Percentiles rank a stretch among this genome's conserved stretches.
Conservation (phyloP, 176 grass and related monocot genomes). For the Rhynchospora tenuis region DNA sequence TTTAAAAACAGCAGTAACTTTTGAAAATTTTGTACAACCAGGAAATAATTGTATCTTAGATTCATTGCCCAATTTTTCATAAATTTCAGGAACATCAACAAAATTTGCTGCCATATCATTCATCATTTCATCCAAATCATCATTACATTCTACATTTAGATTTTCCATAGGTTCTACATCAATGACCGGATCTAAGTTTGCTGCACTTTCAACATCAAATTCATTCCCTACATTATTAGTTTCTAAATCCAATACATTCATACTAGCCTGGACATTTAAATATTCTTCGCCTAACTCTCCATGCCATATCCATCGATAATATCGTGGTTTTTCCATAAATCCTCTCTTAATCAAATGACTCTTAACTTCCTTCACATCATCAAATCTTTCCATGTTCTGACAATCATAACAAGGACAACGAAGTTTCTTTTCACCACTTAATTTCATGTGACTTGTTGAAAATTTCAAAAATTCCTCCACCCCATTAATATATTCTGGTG, state of each 20-base stretch:
- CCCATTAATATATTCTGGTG: not conserved
- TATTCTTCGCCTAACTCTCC: not conserved
- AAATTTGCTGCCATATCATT: not conserved
- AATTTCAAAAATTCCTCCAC: not conserved
- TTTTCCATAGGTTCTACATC: not conserved
- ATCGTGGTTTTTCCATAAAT: not conserved
- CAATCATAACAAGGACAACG: conserved; percentile 3
- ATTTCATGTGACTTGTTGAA: not conserved
- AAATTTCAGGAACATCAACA: not conserved
- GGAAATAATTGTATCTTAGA: not conserved
- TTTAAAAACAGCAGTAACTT: not conserved
- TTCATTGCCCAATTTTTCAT: not conserved
- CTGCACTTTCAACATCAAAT: no score
- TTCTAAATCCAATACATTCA: not conserved
- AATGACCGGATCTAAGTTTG: no score
- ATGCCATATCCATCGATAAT: not conserved
- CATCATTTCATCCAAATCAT: not conserved
- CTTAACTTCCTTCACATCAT: not conserved
- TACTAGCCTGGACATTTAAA: not conserved
- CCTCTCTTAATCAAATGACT: not conserved
- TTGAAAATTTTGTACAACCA: not conserved
- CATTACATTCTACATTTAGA: not conserved
- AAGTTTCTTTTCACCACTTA: not conserved
- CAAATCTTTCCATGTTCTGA: not conserved
- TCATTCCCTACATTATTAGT: not conserved